Evolutionary conservation across 2,329 filamentous ascomycete species (phyloP).

Genomic region (Cryphonectria nitschkei): DNA sequence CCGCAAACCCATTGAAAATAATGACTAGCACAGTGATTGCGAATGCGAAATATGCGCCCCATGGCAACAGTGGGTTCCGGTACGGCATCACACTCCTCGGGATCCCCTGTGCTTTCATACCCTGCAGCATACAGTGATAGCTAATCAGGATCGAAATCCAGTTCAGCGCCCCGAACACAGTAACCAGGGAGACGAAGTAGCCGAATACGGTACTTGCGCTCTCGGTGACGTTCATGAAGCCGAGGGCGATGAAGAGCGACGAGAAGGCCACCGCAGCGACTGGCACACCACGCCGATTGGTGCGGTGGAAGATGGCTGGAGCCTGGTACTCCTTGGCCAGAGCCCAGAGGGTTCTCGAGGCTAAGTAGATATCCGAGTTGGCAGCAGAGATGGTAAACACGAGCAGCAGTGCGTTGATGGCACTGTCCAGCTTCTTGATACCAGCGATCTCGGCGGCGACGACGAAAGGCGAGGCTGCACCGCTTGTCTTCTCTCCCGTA

Average conservation of each 20-base stretch:
- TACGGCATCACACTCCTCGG: constrained; percentile 42
- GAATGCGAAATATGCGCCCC: constrained; percentile 42
- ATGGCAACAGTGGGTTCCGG: constrained; percentile 44
- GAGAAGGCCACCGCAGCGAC: constrained; percentile 43
- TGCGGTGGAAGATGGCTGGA: constrained; percentile 40
- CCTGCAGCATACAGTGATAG: constrained; percentile 45
- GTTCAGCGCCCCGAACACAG: constrained; percentile 48
- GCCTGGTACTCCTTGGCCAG: constrained; percentile 47
- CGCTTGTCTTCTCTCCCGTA: constrained; percentile 49
- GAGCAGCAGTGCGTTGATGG: constrained; percentile 65
- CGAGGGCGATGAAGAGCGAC: constrained; percentile 42
- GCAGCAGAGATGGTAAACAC: constrained; percentile 62
- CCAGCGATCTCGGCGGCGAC: constrained; percentile 57
- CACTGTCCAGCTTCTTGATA: constrained; percentile 54
- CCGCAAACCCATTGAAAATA: constrained; percentile 58
- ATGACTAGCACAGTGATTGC: constrained; percentile 49
- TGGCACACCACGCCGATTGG: constrained; percentile 45
- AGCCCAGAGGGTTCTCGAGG: constrained; percentile 45
- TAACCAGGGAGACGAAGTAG: constrained; percentile 48
- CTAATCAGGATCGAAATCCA: constrained; percentile 47
- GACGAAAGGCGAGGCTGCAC: constrained; percentile 49
- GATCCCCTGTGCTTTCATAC: constrained; percentile 43
- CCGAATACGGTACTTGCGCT: constrained; percentile 39
- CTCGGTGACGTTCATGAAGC: constrained; percentile 38
- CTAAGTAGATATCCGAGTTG: constrained; percentile 61